phyloP scores from a whole-genome alignment of 495 filamentous ascomycete genomes.

The Platismatia glauca region DNA sequence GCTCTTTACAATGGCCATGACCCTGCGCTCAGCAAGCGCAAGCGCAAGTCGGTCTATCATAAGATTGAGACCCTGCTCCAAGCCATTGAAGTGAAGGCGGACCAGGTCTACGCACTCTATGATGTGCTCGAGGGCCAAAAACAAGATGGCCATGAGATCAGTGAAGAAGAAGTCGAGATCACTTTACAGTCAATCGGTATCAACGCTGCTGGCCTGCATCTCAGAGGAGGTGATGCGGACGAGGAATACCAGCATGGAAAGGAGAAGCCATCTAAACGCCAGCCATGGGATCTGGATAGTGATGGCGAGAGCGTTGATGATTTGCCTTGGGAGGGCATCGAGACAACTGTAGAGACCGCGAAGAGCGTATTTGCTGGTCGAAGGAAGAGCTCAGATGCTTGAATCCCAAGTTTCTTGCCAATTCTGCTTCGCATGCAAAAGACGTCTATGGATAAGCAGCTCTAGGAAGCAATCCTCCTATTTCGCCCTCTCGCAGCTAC shows the following conservation, averaged over 20 bases:
- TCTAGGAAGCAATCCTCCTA: background rate
- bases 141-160: conserved; percentile 54
- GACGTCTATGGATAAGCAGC: background rate
- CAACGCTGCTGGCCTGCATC: conserved; percentile 22
- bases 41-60: conserved; percentile 53
- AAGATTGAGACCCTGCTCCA: conserved; percentile 56
- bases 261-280: conserved; percentile 7
- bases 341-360: conserved; percentile 43
- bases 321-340: conserved; percentile 46
- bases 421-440: background rate
- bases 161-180: conserved; percentile 55
- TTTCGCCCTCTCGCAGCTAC: background rate
- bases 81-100: conserved; percentile 68
- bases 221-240: conserved; percentile 12
- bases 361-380: conserved; percentile 9
- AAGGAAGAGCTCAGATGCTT: conserved; percentile 9
- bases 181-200: conserved; percentile 54
- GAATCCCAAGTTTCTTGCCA: background rate
- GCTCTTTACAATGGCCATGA: conserved; percentile 58
- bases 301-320: conserved; percentile 27
- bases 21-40: conserved; percentile 55
- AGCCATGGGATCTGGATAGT: conserved; percentile 21
- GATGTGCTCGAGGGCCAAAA: conserved; percentile 84
- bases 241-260: conserved; percentile 1
- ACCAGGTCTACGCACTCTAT: conserved; percentile 80